Evolutionary conservation across 805 yeast genomes (phyloP).

Genomic region (Candida alai): DNA sequence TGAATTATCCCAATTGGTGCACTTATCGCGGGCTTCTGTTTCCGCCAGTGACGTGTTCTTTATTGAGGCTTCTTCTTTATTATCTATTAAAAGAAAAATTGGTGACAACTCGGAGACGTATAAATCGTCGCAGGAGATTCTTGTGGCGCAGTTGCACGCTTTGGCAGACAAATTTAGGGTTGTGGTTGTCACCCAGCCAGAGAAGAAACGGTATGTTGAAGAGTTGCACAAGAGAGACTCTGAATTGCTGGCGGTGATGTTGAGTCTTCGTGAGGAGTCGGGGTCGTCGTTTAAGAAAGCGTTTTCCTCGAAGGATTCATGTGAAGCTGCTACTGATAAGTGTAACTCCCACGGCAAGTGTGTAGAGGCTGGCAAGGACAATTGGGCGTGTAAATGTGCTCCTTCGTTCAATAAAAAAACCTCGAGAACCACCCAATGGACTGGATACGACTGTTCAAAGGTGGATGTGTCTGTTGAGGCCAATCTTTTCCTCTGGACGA

Average conservation of each 20-base stretch:
- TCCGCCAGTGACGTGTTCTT: conserved; percentile 22
- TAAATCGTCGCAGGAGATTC: conserved; percentile 31
- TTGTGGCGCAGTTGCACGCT: conserved; percentile 26
- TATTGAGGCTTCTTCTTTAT: conserved; percentile 41
- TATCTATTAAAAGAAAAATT: conserved; percentile 38
- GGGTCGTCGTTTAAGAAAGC: conserved; percentile 17
- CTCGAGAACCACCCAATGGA: conserved; percentile 49
- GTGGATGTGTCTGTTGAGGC: conserved; percentile 63
- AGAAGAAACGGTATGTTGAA: conserved; percentile 2
- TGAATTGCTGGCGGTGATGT: conserved; percentile 17
- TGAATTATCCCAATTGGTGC: conserved; percentile 47
- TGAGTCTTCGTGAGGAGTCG: conserved; percentile 6
- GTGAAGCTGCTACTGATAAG: conserved; percentile 42
- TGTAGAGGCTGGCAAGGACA: conserved; percentile 26
- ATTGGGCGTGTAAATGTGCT: conserved; percentile 52
- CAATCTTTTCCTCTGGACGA: conserved; percentile 67
- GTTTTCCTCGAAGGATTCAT: conserved; percentile 43
- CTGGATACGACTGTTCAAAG: conserved; percentile 61
- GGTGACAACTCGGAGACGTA: conserved; percentile 43
- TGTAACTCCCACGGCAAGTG: conserved; percentile 58
- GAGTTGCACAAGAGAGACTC: conserved; percentile 16
- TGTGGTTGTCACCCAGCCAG: conserved; percentile 23
- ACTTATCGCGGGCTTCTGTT: conserved; percentile 25
- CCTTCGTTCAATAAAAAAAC: conserved; percentile 39
- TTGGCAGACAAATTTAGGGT: conserved; percentile 20